A percentile compares a stretch with the other conserved stretches of the same genome.
Evolutionary conservation across 2,329 filamentous ascomycete genomes (phyloP).

Genomic region (Phaeosphaeriaceae sp.): DNA sequence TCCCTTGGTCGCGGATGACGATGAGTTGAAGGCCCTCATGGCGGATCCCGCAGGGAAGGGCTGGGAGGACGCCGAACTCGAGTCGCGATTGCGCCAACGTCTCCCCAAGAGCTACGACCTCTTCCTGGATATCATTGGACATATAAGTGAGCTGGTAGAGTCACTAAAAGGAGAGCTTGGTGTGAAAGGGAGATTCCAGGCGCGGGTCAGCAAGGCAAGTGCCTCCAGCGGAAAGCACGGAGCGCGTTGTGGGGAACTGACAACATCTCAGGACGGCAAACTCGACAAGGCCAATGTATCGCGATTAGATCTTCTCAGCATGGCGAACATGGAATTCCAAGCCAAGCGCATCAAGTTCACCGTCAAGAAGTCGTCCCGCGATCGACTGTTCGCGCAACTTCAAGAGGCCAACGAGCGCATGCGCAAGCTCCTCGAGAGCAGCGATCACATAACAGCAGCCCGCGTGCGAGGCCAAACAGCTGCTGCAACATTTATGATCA

Average conservation of each 20-base stretch:
- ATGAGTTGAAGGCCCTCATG: constrained; percentile 12
- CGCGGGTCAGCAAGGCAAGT: constrained; percentile 12
- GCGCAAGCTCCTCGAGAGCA: constrained; percentile 19
- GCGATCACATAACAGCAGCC: constrained; percentile 14
- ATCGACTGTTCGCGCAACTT: constrained; percentile 14
- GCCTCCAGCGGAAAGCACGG: background rate
- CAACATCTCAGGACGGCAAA: constrained; percentile 4
- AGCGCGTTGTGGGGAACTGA: background rate
- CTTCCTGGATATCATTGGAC: constrained; percentile 23
- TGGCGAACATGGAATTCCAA: constrained; percentile 18
- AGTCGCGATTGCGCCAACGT: constrained; percentile 14
- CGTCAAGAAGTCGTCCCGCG: constrained; percentile 12
- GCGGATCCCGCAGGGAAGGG: constrained; percentile 16
- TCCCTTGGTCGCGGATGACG: constrained; percentile 9
- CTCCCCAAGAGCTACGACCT: constrained; percentile 24
- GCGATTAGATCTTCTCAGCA: constrained; percentile 11
- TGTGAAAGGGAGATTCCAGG: constrained; percentile 17
- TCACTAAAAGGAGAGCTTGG: constrained; percentile 24
- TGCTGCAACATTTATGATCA: constrained; percentile 2
- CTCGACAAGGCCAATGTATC: constrained; percentile 10
- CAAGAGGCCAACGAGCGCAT: constrained; percentile 20
- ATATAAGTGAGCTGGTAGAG: constrained; percentile 29
- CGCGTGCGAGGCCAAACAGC: background rate
- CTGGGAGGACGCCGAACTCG: constrained; percentile 7
- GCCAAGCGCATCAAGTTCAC: constrained; percentile 18